phyloP scores from a whole-genome alignment of 2,329 filamentous ascomycete species.

The Teratosphaeria pseudoeucalypti region DNA sequence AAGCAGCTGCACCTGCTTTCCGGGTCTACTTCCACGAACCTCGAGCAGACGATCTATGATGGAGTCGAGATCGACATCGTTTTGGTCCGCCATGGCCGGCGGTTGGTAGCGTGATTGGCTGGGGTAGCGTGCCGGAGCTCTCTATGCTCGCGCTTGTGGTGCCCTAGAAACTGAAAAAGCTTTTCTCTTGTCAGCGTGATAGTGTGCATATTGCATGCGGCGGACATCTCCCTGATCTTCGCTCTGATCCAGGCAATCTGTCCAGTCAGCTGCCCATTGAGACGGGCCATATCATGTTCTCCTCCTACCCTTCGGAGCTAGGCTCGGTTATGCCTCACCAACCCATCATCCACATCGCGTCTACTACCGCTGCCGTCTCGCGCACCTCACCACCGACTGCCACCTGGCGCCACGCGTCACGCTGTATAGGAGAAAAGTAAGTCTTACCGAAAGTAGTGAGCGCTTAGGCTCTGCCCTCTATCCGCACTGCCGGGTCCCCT shows the following conservation, averaged over 20 bases:
- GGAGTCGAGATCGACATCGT: constrained; percentile 96
- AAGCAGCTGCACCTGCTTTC: constrained; percentile 95
- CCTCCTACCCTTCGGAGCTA: neutral
- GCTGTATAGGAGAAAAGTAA: constrained; percentile 2
- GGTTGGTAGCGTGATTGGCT: constrained; percentile 5
- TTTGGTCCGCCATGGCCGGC: constrained; percentile 57
- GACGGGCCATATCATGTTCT: neutral
- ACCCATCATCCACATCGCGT: neutral
- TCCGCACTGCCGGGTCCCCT: neutral
- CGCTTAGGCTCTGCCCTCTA: constrained; percentile 18
- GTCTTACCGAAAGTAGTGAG: constrained; percentile 22
- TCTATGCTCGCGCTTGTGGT: constrained; percentile 10
- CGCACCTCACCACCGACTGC: neutral
- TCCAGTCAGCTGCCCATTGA: neutral
- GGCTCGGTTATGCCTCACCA: neutral
- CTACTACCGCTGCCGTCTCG: too few relatives aligned
- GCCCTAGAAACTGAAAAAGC: neutral
- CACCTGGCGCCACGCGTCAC: neutral
- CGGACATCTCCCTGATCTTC: neutral
- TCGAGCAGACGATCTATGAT: constrained; percentile 98
- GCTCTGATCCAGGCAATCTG: neutral
- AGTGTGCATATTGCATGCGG: neutral
- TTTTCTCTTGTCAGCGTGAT: neutral
- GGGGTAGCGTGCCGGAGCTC: constrained; percentile 8
- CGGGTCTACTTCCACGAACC: constrained; percentile 92